Base-by-base conservation (phyloP, 495 filamentous ascomycete genomes). In the Opeltia flavorubescens region DNA sequence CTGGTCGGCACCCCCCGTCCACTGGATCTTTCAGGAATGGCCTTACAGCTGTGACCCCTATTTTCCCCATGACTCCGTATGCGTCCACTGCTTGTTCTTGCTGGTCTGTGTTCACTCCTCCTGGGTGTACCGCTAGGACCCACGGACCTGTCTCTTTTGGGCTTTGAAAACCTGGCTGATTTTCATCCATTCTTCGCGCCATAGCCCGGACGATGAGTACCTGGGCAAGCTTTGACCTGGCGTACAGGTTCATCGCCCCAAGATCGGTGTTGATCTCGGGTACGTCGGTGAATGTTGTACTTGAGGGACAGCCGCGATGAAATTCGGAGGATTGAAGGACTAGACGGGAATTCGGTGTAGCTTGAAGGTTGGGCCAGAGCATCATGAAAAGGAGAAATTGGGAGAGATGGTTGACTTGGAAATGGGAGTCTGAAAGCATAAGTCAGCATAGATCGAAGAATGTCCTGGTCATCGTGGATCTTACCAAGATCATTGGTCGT, bases 251-350 rank as follows among this genome's bases (percentile, higher is more conserved):
- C 8, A 62, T 63, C 3, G 72, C 59, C 0, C 75, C 76, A 38
- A 78, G 56, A 27, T 71, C 66, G 5, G 54, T 59, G 52, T 78
- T 80, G 43, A 80, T 72, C 52, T 79, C 75, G 1, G 62, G 62
- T 4, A 75, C 39, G 30, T 57, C 59, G 9, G 54, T 56, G 57
- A 78, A 81, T 4, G 62, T 55, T 43, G 67, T 60, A 24, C 59
- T 57, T 25, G 63, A 61, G 3, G 69, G 70, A 13, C 63, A 59
- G 28, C 57, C 43, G 41, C 68, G 66, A 51, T 80, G 77, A 23
- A 76, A 59, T 48, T 76, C 71, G 36, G 67, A 73, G 9, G 76
- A 71, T 50, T 74, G 67, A 41, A 71, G 59, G 33, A 76, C 70
- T 2, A 77, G 61, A 13, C 71, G 58, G 8, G 67, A 63, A 30